Base-by-base conservation (phyloP, 2,329 filamentous ascomycete genomes). In the Aschersonia sp. region DNA sequence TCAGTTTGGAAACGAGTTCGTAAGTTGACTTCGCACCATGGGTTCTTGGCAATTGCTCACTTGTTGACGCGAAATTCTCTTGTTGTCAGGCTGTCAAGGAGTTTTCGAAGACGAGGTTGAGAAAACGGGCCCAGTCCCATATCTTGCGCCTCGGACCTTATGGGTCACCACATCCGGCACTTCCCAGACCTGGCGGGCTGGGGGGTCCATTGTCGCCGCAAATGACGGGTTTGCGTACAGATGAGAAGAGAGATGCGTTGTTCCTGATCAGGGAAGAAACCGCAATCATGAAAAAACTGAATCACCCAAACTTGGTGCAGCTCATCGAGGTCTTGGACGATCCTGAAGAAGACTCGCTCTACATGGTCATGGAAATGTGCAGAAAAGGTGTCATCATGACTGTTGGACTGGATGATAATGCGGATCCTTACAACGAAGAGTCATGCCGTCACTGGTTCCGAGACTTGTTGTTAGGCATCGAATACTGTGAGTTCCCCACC, bases 341-440 rank as follows among this genome's bases (percentile, higher is more conserved):
- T 59, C 90, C 92, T 0, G 83, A 90, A 44, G 88, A 95, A 60
- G 92, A 98, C 63, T 95, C 89, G 4, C 68, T 98, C 10, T 98
- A 95, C 67, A 97, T 98, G 87, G 92, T 98, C 29, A 76, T 98
- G 63, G 92, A 98, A 63, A 94, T 95, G 87, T 98, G 92, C 70
- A 92, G 94, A 60, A 95, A 95, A 63, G 92, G 92, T 1, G 90
- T 95, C 29, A 79, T 95, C 46, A 97, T 97, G 89, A 90, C 89
- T 58, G 87, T 98, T 48, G 87, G 87, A 4, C 68, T 97, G n/a
- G 84, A 85, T 50, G 83, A 94, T 57, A 72, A 76, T 49, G 85
- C 87, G 14, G 79, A 84, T 51, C 89, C 92, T 0, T 95, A 95
- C 62, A 73, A 79, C 31, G 78, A 84, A 52, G 87, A 95, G 57